A percentile compares a stretch with the other conserved stretches of the same genome.
These are phyloP conservation scores for Candida anglica DNA, from an alignment of 805 yeast species.

Conservation along the genomic window DNA sequence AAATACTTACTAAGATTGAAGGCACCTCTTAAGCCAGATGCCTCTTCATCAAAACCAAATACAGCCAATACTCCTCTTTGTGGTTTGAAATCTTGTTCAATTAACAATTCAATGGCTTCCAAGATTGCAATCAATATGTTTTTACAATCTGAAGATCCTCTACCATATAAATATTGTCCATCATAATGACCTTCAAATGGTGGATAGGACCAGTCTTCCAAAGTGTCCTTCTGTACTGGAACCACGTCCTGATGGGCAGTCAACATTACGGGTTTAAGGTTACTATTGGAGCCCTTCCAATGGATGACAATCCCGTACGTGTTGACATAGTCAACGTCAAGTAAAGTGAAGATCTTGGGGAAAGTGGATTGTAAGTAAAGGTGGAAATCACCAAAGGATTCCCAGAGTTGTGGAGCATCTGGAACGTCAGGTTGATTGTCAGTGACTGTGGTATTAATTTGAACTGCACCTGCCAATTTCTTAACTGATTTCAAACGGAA, in stretches of 20 bases:
- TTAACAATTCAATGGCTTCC: slow-evolving; percentile 60
- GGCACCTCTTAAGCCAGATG: slow-evolving; percentile 65
- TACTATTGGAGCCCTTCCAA: slow-evolving; percentile 47
- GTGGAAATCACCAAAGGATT: slow-evolving; percentile 41
- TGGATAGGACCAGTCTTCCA: slow-evolving; percentile 57
- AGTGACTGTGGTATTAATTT: slow-evolving; percentile 52
- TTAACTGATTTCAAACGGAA: slow-evolving; percentile 30
- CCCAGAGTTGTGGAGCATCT: slow-evolving; percentile 46
- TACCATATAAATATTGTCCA: slow-evolving; percentile 65
- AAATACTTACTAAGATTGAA: slow-evolving; percentile 41
- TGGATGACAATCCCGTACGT: slow-evolving; percentile 60
- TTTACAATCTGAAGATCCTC: slow-evolving; percentile 79
- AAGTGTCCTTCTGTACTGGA: slow-evolving; percentile 61
- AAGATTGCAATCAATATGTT: slow-evolving; percentile 61
- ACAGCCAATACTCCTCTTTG: slow-evolving; percentile 59
- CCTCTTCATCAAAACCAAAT: slow-evolving; percentile 80
- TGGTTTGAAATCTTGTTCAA: slow-evolving; percentile 51
- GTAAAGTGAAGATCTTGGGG: slow-evolving; percentile 46
- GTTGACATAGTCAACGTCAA: slow-evolving; percentile 55
- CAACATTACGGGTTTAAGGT: slow-evolving; percentile 64
- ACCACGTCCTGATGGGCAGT: slow-evolving; percentile 82
- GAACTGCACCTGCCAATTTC: slow-evolving; percentile 49
- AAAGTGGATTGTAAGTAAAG: slow-evolving; percentile 48
- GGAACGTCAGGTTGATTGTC: slow-evolving; percentile 45
- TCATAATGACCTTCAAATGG: slow-evolving; percentile 63